A percentile compares a stretch with the other conserved stretches of the same genome.
Evolutionary conservation across 1,284 basidiomycete genomes (phyloP).

Genomic region (Tilletia indica): DNA sequence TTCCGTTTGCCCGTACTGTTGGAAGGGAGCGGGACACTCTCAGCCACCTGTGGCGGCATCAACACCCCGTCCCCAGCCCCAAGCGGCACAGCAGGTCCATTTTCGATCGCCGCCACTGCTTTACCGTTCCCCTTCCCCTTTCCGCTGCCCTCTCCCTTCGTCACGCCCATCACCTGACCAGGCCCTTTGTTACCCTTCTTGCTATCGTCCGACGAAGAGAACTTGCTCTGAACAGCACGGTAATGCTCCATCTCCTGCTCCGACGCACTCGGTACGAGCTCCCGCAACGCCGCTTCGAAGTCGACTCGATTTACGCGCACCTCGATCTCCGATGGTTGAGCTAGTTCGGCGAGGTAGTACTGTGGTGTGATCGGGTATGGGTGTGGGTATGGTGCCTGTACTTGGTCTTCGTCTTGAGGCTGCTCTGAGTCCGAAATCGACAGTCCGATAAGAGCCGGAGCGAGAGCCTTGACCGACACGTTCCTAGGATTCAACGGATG

Average conservation of each 20-base stretch:
- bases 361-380: conserved; percentile 80
- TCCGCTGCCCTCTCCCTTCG: neutral
- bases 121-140: neutral
- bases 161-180: neutral
- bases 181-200: neutral
- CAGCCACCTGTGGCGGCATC: neutral
- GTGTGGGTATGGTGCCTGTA: conserved; percentile 54
- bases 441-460: too few relatives aligned
- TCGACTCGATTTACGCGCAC: conserved; percentile 73
- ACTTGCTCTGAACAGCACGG: conserved; percentile 69
- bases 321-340: conserved; percentile 69
- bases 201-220: conserved; percentile 57
- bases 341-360: conserved; percentile 87
- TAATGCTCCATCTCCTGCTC: conserved; percentile 88
- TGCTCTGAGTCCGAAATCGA: too few relatives aligned
- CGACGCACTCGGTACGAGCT: conserved; percentile 83
- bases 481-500: neutral
- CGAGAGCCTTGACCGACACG: too few relatives aligned
- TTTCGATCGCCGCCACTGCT: too few relatives aligned
- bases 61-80: neutral
- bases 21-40: neutral
- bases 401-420: neutral
- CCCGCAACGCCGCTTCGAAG: conserved; percentile 72
- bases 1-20: neutral
- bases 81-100: too few relatives aligned